Conservation (phyloP, 2,329 filamentous ascomycete species). For the Alternaria sp. region DNA sequence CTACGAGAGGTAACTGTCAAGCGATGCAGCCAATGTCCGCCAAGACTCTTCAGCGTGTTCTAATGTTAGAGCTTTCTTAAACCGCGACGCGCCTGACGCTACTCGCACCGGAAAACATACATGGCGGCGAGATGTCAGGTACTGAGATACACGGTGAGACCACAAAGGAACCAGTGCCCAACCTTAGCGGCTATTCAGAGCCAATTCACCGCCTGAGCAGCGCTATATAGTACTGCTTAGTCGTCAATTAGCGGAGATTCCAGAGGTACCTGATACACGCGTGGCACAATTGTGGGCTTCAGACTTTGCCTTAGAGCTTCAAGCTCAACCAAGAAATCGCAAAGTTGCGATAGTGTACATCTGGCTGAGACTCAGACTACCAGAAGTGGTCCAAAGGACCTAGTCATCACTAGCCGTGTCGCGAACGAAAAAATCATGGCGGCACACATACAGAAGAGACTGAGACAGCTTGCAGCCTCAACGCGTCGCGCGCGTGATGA, state of each 20-base stretch:
- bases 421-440: constrained; percentile 13
- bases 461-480: constrained; percentile 16
- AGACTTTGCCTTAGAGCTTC: constrained; percentile 48
- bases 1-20: not conserved
- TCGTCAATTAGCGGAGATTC: constrained; percentile 13
- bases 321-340: constrained; percentile 45
- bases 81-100: not conserved
- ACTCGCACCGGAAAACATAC: not conserved
- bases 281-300: constrained; percentile 18
- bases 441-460: constrained; percentile 26
- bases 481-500: constrained; percentile 37
- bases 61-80: not conserved
- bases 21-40: not conserved
- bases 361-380: constrained; percentile 49
- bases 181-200: not conserved
- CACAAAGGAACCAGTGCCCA: not conserved
- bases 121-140: not conserved
- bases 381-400: constrained; percentile 46
- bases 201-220: not conserved
- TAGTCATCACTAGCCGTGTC: constrained; percentile 36
- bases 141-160: not conserved
- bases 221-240: not conserved
- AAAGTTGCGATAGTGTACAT: constrained; percentile 34
- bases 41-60: not conserved
- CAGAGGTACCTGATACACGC: not conserved